A percentile compares a stretch with the other conserved stretches of the same genome.
Evolutionary conservation across 306 rosid genomes (phyloP).

Genomic region (Purshia tridentata): DNA sequence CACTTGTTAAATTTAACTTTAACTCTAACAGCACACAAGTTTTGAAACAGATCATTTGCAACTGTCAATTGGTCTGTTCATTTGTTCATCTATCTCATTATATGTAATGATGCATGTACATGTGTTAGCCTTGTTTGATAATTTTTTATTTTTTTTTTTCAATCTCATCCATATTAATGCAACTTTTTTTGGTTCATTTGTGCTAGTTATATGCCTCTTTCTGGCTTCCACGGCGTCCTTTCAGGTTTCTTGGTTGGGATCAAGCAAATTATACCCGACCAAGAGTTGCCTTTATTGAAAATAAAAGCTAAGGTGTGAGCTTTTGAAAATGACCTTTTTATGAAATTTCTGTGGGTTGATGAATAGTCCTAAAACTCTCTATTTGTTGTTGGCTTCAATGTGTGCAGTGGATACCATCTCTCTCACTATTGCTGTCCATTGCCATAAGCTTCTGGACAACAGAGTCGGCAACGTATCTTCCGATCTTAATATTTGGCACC

Average conservation of each 20-base stretch:
- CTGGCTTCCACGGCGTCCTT: constrained; percentile 90
- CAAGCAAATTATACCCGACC: constrained; percentile 94
- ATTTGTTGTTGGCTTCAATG: constrained; percentile 27
- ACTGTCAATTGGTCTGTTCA: neutral
- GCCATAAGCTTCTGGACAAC: constrained; percentile 63
- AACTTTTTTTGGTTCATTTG: constrained; percentile 21
- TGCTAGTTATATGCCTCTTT: constrained; percentile 75
- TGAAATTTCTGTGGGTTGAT: constrained; percentile 6
- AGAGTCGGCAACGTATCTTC: constrained; percentile 76
- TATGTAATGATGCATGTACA: neutral
- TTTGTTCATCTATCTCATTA: constrained; percentile 9
- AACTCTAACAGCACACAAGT: neutral
- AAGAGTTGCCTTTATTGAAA: constrained; percentile 72
- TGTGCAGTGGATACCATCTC: constrained; percentile 85
- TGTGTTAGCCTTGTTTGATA: constrained; percentile 15
- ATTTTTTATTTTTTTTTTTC: neutral
- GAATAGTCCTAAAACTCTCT: constrained; percentile 25
- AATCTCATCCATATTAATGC: neutral
- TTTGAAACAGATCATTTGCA: neutral
- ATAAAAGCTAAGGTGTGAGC: constrained; percentile 67
- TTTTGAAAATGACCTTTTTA: neutral
- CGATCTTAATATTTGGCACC: constrained; percentile 77
- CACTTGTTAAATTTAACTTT: neutral
- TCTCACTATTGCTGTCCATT: constrained; percentile 49
- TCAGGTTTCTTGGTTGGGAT: constrained; percentile 93